Conservation (phyloP, 768 basidiomycete genomes). For the Tylopilus plumbeoviolaceoides region DNA sequence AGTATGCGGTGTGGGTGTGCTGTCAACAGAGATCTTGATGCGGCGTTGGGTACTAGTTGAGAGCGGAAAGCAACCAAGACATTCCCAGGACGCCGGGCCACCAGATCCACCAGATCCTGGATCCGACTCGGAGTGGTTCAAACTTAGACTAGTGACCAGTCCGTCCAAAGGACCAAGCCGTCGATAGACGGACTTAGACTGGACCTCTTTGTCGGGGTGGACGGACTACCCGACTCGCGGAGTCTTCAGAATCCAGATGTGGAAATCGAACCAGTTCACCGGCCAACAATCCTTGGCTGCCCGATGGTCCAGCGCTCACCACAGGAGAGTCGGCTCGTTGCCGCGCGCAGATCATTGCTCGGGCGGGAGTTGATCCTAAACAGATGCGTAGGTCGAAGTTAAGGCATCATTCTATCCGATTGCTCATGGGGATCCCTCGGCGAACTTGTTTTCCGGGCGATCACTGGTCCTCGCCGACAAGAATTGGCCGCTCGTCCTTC, state of each 20-base stretch:
- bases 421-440: not conserved
- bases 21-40: not conserved
- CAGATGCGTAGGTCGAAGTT: not conserved
- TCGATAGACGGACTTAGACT: no score
- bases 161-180: no score
- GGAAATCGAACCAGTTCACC: not conserved
- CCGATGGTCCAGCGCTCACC: no score
- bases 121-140: not conserved
- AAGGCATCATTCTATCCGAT: not conserved
- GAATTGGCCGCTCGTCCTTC: not conserved
- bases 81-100: not conserved
- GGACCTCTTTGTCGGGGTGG: no score
- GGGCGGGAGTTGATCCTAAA: not conserved
- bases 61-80: not conserved
- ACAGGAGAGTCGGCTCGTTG: not conserved
- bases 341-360: not conserved
- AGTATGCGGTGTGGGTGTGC: not conserved
- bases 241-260: not conserved
- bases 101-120: not conserved
- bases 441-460: not conserved
- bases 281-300: no score
- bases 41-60: not conserved
- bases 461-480: not conserved
- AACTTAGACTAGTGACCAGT: no score
- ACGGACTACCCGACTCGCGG: not conserved